Percentiles rank a stretch among this genome's conserved stretches.
These are phyloP conservation scores for Gloeopeniophorella convolvens DNA, from an alignment of 768 basidiomycete species.

Conservation along the genomic window DNA sequence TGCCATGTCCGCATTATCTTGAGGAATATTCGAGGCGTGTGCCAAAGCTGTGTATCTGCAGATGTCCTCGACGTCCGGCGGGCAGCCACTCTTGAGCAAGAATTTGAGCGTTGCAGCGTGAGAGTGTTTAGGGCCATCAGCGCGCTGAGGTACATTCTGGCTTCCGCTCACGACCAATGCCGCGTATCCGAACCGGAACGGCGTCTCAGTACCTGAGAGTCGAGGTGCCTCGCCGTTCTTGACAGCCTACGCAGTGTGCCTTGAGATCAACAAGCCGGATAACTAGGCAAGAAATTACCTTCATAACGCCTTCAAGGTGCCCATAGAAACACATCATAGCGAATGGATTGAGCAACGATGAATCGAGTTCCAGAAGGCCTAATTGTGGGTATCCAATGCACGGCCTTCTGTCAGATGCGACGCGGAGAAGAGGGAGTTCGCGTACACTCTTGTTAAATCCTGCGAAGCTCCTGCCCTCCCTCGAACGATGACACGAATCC, in stretches of 20 bases:
- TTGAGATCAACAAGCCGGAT: background rate
- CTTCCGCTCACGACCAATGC: conserved; percentile 17
- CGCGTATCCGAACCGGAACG: conserved; percentile 20
- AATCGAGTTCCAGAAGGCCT: background rate
- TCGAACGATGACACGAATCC: background rate
- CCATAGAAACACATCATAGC: too few relatives aligned
- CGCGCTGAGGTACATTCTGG: conserved; percentile 8
- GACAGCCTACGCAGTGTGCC: background rate
- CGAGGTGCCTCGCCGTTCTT: conserved; percentile 15
- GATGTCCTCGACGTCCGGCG: background rate
- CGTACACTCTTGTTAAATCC: background rate
- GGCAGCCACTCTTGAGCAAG: too few relatives aligned
- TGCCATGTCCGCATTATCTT: conserved; percentile 28
- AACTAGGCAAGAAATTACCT: background rate
- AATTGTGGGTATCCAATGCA: background rate
- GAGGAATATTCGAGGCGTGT: conserved; percentile 33
- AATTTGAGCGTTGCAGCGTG: conserved; percentile 37
- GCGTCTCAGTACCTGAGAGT: conserved; percentile 19
- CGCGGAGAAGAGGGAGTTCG: background rate
- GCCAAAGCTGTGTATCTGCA: conserved; percentile 44
- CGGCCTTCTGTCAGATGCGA: background rate
- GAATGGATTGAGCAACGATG: background rate
- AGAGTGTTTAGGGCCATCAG: background rate
- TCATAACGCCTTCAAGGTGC: background rate
- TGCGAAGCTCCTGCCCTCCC: conserved; percentile 9